phyloP scores from a whole-genome alignment of 805 yeast genomes.

The Sugiyamaella americana region DNA sequence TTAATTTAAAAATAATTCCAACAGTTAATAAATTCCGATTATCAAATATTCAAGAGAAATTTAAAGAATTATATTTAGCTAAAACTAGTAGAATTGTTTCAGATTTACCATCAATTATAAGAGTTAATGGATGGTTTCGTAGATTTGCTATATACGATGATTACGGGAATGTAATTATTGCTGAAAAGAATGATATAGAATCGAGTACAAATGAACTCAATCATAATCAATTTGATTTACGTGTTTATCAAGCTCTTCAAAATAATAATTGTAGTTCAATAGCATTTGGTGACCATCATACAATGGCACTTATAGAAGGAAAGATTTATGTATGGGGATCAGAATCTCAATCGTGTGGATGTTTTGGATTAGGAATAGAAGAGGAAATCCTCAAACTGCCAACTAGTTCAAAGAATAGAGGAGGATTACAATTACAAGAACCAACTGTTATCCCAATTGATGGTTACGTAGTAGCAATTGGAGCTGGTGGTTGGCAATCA shows the following conservation, averaged over 20 bases:
- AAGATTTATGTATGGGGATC: constrained; percentile 60
- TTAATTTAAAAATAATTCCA: constrained; percentile 19
- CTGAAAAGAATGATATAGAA: constrained; percentile 25
- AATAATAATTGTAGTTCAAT: constrained; percentile 46
- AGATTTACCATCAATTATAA: background rate
- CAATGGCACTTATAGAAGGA: constrained; percentile 58
- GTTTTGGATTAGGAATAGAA: constrained; percentile 55
- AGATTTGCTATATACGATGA: constrained; percentile 52
- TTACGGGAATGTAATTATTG: constrained; percentile 42
- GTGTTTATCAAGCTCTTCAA: constrained; percentile 39
- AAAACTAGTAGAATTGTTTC: background rate
- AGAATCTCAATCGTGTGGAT: constrained; percentile 58
- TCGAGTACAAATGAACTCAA: background rate
- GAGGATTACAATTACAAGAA: constrained; percentile 25
- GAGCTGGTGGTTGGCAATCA: constrained; percentile 80
- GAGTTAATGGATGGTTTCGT: constrained; percentile 41
- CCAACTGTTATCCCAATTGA: constrained; percentile 39
- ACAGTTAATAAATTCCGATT: background rate
- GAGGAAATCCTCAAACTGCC: constrained; percentile 13
- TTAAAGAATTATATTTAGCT: background rate
- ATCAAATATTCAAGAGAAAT: constrained; percentile 19
- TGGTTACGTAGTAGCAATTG: constrained; percentile 46
- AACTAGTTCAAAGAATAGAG: constrained; percentile 7
- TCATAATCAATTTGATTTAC: constrained; percentile 28
- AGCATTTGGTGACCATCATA: constrained; percentile 69